phyloP scores from a whole-genome alignment of 208 protist species.

The Porcisia hertigi region DNA sequence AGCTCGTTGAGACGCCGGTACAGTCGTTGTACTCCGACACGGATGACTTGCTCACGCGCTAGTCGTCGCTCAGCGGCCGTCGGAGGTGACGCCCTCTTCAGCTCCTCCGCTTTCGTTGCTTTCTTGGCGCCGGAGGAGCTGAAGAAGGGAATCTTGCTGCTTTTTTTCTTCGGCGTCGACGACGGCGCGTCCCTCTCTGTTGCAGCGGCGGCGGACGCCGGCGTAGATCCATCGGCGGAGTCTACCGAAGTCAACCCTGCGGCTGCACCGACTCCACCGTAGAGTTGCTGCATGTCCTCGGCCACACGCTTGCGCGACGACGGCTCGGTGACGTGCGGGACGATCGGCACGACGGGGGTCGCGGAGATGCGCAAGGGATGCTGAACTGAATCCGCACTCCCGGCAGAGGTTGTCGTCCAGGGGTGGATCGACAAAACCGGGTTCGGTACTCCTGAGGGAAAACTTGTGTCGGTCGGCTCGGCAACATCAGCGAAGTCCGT shows the following conservation, averaged over 20 bases:
- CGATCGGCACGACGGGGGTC: constrained; percentile 65
- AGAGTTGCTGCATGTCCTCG: constrained; percentile 33
- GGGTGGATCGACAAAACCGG: not conserved
- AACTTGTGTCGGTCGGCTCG: not conserved
- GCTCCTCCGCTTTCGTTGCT: constrained; percentile 11
- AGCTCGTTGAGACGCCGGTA: constrained; percentile 61
- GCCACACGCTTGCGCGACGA: constrained; percentile 30
- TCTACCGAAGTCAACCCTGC: not conserved
- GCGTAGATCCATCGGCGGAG: not conserved
- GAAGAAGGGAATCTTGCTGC: not conserved
- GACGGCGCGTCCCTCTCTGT: not conserved
- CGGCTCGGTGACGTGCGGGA: constrained; percentile 36
- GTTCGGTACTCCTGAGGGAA: not conserved
- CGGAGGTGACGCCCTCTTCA: constrained; percentile 12
- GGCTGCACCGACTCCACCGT: constrained; percentile 6
- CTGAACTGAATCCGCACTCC: not conserved
- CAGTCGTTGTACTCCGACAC: constrained; percentile 57
- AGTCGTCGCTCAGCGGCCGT: constrained; percentile 16
- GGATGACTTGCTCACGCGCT: constrained; percentile 65
- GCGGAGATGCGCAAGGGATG: constrained; percentile 28
- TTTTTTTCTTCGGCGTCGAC: constrained; percentile 19
- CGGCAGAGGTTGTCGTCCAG: not conserved
- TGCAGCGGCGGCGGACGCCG: not conserved
- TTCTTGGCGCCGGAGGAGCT: constrained; percentile 17
- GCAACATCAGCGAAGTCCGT: not conserved